A percentile compares a stretch with the other conserved stretches of the same genome.
These are phyloP conservation scores for Backusella tuberculispora DNA, from an alignment of 192 early-diverging fungal genomes.

Conservation along the genomic window DNA sequence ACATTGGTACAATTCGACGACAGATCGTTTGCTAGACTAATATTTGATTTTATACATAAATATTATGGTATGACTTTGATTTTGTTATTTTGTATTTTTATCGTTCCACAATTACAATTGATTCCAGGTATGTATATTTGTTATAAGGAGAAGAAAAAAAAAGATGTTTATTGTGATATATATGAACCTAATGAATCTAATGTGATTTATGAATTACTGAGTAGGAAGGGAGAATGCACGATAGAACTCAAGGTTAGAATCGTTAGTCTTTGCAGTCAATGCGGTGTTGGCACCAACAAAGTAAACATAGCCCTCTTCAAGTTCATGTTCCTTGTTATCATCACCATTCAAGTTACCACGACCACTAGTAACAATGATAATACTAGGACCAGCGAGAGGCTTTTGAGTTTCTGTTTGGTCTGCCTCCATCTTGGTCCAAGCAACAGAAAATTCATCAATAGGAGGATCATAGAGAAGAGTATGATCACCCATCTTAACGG, in stretches of 20 bases:
- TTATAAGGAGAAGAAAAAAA: background rate
- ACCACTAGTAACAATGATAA: slow-evolving; percentile 86
- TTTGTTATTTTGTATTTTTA: background rate
- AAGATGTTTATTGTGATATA: background rate
- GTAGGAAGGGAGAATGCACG: slow-evolving; percentile 48
- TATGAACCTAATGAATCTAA: background rate
- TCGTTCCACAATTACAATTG: background rate
- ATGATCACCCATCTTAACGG: slow-evolving; percentile 47
- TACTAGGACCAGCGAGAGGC: slow-evolving; percentile 77
- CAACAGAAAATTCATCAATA: slow-evolving; percentile 93
- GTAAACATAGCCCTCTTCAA: slow-evolving; percentile 75
- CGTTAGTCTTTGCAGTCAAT: slow-evolving; percentile 46
- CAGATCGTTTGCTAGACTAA: background rate
- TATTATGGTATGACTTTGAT: background rate
- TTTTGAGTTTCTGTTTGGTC: slow-evolving; percentile 45
- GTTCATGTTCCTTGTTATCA: slow-evolving; percentile 35
- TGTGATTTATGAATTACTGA: background rate
- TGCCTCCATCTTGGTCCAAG: slow-evolving; percentile 59
- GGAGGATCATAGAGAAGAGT: slow-evolving; percentile 93
- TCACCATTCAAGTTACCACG: slow-evolving; percentile 51
- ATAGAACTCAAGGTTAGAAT: slow-evolving; percentile 49
- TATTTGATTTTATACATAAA: background rate
- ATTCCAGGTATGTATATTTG: background rate
- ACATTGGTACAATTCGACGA: background rate
- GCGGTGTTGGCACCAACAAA: slow-evolving; percentile 71